Evolutionary conservation across 768 basidiomycete species (phyloP).

Genomic region (Podaxis sp.): DNA sequence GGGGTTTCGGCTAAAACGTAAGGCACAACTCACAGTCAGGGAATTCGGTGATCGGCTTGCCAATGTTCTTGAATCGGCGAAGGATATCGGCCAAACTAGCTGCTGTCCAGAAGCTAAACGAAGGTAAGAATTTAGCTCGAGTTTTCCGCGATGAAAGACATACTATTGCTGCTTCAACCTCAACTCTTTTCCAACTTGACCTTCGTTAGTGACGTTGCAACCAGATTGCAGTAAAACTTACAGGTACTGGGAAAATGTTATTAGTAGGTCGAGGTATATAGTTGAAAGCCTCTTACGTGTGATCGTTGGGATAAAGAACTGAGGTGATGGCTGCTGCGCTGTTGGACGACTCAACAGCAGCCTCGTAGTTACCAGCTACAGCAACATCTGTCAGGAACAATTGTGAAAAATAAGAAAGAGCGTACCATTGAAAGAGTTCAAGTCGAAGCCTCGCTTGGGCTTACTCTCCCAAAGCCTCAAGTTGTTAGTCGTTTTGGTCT

Average conservation of each 20-base stretch:
- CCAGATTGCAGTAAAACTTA: conserved; percentile 26
- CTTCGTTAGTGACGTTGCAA: neutral
- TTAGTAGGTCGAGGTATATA: neutral
- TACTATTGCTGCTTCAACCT: conserved; percentile 94
- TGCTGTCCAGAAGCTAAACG: conserved; percentile 77
- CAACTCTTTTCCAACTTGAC: conserved; percentile 77
- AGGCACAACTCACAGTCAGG: conserved; percentile 65
- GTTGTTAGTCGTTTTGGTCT: conserved; percentile 87
- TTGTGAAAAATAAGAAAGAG: neutral
- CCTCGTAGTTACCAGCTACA: conserved; percentile 89
- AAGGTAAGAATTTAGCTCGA: neutral
- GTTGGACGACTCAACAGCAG: conserved; percentile 83
- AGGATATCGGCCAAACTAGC: conserved; percentile 88
- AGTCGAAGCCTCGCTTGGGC: conserved; percentile 88
- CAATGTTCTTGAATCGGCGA: conserved; percentile 89
- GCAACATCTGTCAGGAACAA: neutral
- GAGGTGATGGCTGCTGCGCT: conserved; percentile 92
- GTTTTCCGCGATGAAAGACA: conserved; percentile 16
- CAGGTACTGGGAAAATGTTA: conserved; percentile 35
- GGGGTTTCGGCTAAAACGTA: neutral
- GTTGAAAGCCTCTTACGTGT: conserved; percentile 47
- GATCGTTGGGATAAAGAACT: conserved; percentile 95
- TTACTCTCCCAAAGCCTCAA: conserved; percentile 82
- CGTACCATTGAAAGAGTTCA: conserved; percentile 92
- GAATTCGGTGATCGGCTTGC: conserved; percentile 76